These are phyloP conservation scores for Immersiporthe knoxdaviesiana DNA, from an alignment of 2,329 filamentous ascomycete species.

Conservation along the genomic window DNA sequence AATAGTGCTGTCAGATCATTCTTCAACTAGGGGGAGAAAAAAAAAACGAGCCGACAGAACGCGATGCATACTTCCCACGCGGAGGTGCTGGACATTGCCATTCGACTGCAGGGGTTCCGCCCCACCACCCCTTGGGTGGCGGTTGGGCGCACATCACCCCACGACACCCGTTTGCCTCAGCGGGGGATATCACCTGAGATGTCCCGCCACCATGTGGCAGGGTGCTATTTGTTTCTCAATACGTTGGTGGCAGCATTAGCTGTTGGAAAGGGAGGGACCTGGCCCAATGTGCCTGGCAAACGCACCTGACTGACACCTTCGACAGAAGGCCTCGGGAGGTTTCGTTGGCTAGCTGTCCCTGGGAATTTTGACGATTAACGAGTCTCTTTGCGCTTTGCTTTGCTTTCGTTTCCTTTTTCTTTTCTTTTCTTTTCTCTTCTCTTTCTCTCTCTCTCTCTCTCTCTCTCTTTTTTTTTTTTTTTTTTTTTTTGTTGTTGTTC, in stretches of 20 bases:
- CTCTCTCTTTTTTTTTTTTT: no score
- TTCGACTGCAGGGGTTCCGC: not conserved
- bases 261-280: not conserved
- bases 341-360: not conserved
- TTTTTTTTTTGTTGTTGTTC: not conserved
- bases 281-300: not conserved
- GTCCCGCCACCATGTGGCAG: not conserved
- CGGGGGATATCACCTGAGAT: not conserved
- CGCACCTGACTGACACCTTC: not conserved
- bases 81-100: not conserved
- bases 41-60: no score
- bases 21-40: no score
- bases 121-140: not conserved
- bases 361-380: not conserved
- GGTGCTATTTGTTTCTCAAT: not conserved
- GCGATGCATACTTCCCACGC: not conserved
- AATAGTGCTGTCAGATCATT: conserved; percentile 43
- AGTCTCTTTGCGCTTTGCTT: not conserved
- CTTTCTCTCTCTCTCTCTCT: no score
- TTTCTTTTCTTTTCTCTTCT: no score
- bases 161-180: not conserved
- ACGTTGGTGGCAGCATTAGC: not conserved
- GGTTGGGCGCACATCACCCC: not conserved
- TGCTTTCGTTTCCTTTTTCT: no score
- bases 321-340: not conserved